Evolutionary conservation across 31 red algal species (phyloP), one percentile per base, ranked within the genome.

Genomic region (Endocladia muricata): DNA sequence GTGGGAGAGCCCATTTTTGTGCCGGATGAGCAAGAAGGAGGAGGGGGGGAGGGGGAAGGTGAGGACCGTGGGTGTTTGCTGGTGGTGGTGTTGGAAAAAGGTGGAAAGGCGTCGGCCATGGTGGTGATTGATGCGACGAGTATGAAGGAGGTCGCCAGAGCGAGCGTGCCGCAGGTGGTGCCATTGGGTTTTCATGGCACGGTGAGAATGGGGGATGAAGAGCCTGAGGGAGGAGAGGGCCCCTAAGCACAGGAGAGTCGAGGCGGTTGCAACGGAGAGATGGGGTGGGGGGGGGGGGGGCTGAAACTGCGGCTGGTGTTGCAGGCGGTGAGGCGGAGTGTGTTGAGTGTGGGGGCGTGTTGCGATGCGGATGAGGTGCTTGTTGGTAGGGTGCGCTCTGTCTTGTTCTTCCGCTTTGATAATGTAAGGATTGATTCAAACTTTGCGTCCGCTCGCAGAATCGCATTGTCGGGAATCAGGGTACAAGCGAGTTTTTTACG

Each of bases 1-100:
- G 42, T 77, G 1, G 73, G 78, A 6, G 87, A 91, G 49, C 77
- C 78, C 2, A 70, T 91, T 13, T 91, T 91, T 59, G 87, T 91
- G 0, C 69, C 69, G 3, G 61, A 82, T 47, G 71, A 77, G 2
- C 29, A 15, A n/a, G 79, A 51, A 1, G 15, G 29, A 29, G 67
- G 44, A 5, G 79, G 73, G 36, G 79, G n/a, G n/a, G 33, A 15
- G n/a, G 79, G 65, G 1, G 15, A 32, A 29, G 67, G 44, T 8
- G 79, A 83, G 36, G 82, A 86, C 42, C 72, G 77, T 52, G 82
- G 82, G 44, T 40, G 32, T 41, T 17, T 86, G 41, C 43, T 86
- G 34, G 63, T 38, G 5, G 61, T 86, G 33, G 38, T 66, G 11
- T 32, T 61, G 3, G 40, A 66, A 28, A 62, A 32, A 31, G 19